These are phyloP conservation scores for Saturnispora besseyi DNA, from an alignment of 805 yeast genomes.

Conservation along the genomic window DNA sequence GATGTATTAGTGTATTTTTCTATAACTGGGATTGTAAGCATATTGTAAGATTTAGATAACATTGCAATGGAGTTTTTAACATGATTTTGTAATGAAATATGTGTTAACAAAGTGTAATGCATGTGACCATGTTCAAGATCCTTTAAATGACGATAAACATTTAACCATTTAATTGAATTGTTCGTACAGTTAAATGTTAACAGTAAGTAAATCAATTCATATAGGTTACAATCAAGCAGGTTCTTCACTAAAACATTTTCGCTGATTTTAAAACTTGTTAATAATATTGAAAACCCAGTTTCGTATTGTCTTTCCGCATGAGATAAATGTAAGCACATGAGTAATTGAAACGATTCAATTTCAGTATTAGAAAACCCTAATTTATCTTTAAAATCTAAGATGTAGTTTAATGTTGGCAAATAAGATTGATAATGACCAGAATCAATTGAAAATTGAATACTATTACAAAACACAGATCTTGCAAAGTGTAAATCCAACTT, in stretches of 20 bases:
- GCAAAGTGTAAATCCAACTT: slow-evolving; percentile 30
- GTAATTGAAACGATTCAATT: slow-evolving; percentile 35
- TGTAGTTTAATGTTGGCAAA: slow-evolving; percentile 40
- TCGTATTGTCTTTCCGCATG: slow-evolving; percentile 32
- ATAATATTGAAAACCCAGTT: slow-evolving; percentile 25
- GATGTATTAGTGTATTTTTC: neutral
- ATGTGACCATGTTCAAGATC: neutral
- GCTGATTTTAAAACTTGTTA: neutral
- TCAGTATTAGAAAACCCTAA: slow-evolving; percentile 1
- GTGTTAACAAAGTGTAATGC: neutral
- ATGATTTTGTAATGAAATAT: neutral
- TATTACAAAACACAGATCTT: slow-evolving; percentile 38
- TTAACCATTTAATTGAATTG: slow-evolving; percentile 7
- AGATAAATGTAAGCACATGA: slow-evolving; percentile 37
- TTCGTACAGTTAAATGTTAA: neutral
- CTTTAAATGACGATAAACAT: neutral
- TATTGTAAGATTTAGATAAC: neutral
- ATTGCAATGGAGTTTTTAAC: neutral
- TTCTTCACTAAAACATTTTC: neutral
- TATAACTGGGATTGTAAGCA: neutral
- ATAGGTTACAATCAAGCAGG: neutral
- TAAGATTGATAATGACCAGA: slow-evolving; percentile 46
- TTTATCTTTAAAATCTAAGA: slow-evolving; percentile 26
- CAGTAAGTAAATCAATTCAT: neutral
- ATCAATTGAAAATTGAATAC: slow-evolving; percentile 37